phyloP scores from a whole-genome alignment of 805 yeast genomes.

The Nakazawaea pomicola region DNA sequence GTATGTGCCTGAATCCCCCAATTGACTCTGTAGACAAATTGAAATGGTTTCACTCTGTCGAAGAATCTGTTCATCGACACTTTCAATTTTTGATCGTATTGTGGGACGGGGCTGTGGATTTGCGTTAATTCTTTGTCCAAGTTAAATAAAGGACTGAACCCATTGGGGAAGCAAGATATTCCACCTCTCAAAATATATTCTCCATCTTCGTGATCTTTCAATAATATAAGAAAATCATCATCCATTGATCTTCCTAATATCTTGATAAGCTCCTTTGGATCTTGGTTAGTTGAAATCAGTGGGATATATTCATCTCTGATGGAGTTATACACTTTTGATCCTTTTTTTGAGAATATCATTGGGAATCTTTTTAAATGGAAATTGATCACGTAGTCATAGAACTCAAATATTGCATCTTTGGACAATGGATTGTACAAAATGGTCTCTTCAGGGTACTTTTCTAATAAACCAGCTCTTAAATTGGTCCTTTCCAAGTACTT shows the following conservation, averaged over 20 bases:
- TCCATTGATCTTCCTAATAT: conserved; percentile 35
- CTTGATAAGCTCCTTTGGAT: conserved; percentile 15
- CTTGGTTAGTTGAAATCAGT: conserved; percentile 13
- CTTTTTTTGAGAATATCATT: conserved; percentile 35
- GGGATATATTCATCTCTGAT: conserved; percentile 40
- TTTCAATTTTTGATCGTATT: conserved; percentile 49
- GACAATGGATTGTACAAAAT: conserved; percentile 28
- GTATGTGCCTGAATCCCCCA: conserved; percentile 68
- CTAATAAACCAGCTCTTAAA: conserved; percentile 30
- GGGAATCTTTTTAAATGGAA: conserved; percentile 50
- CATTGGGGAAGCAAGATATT: conserved; percentile 62
- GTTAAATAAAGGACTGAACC: conserved; percentile 58
- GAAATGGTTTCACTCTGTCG: conserved; percentile 44
- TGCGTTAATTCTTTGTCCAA: conserved; percentile 49
- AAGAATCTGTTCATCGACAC: conserved; percentile 67
- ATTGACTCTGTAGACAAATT: conserved; percentile 58
- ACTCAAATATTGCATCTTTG: conserved; percentile 39
- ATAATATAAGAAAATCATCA: conserved; percentile 58
- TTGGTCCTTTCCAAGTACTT: conserved; percentile 46
- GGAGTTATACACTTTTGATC: conserved; percentile 28
- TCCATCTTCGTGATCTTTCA: conserved; percentile 31
- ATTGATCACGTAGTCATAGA: conserved; percentile 38
- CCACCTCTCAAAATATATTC: conserved; percentile 59
- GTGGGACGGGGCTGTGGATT: conserved; percentile 72
- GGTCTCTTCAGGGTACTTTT: conserved; percentile 27